phyloP scores from a whole-genome alignment of 2,329 filamentous ascomycete species.

The Botryosphaeria dothidea region DNA sequence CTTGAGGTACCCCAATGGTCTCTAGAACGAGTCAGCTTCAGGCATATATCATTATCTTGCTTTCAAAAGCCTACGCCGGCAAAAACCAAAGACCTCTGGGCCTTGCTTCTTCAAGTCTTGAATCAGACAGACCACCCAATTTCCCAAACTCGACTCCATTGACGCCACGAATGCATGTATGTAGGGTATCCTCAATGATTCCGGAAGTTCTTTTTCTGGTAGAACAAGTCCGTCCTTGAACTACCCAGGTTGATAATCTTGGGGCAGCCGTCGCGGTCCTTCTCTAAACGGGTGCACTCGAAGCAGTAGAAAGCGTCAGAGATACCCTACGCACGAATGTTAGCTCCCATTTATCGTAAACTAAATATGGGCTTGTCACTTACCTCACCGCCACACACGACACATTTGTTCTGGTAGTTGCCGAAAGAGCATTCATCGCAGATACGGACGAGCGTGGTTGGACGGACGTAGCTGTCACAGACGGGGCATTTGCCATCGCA shows the following conservation, averaged over 20 bases:
- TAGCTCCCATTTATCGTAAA: background rate
- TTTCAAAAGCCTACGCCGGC: constrained; percentile 3
- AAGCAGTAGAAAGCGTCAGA: constrained; percentile 99
- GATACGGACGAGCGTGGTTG: constrained; percentile 94
- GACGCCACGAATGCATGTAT: background rate
- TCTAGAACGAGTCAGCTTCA: background rate
- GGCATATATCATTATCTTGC: background rate
- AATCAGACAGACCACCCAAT: background rate
- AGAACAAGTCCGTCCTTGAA: constrained; percentile 87
- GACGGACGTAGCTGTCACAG: constrained; percentile 97
- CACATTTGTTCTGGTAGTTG: constrained; percentile 99
- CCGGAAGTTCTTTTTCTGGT: constrained; percentile 72
- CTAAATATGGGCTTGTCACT: constrained; percentile 3
- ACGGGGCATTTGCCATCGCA: constrained; percentile 99
- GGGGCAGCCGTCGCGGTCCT: constrained; percentile 94
- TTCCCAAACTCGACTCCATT: background rate
- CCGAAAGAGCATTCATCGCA: constrained; percentile 99
- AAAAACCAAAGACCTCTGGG: background rate
- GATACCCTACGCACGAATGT: constrained; percentile 63
- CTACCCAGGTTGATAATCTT: constrained; percentile 99
- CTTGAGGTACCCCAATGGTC: background rate
- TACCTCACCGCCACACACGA: constrained; percentile 90
- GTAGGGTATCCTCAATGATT: constrained; percentile 48
- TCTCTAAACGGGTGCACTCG: constrained; percentile 94
- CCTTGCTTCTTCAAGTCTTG: background rate